Conservation (phyloP, 2,329 filamentous ascomycete genomes). For the Hypoxylon sp. region DNA sequence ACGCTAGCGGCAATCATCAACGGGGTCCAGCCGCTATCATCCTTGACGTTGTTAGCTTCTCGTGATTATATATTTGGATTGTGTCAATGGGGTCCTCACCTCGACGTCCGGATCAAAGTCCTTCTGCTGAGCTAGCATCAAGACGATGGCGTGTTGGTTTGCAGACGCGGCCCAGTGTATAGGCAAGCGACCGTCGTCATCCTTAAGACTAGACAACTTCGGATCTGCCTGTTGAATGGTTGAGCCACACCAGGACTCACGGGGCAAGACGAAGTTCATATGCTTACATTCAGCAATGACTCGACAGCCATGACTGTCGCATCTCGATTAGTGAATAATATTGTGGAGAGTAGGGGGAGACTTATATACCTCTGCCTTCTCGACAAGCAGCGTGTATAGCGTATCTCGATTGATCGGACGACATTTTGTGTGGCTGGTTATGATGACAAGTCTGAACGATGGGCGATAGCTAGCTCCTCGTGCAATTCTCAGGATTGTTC, state of each 20-base stretch:
- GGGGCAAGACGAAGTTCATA: neutral
- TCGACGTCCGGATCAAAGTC: constrained; percentile 87
- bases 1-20: constrained; percentile 85
- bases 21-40: constrained; percentile 84
- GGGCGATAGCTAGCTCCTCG: neutral
- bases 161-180: constrained; percentile 95
- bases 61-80: neutral
- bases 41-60: constrained; percentile 52
- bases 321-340: neutral
- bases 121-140: constrained; percentile 75
- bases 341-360: neutral
- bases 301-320: constrained; percentile 74
- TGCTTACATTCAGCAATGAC: constrained; percentile 74
- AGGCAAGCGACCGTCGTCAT: constrained; percentile 89
- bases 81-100: constrained; percentile 56
- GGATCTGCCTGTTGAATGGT: constrained; percentile 73
- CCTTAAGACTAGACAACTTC: constrained; percentile 76
- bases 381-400: constrained; percentile 89
- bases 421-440: constrained; percentile 41
- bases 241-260: constrained; percentile 43
- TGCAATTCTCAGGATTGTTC: neutral
- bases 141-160: constrained; percentile 80
- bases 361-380: constrained; percentile 79
- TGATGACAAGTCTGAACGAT: neutral
- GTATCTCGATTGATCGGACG: constrained; percentile 69